Evolutionary conservation across 805 yeast species (phyloP).

Genomic region (Schwanniomyces polymorphus): DNA sequence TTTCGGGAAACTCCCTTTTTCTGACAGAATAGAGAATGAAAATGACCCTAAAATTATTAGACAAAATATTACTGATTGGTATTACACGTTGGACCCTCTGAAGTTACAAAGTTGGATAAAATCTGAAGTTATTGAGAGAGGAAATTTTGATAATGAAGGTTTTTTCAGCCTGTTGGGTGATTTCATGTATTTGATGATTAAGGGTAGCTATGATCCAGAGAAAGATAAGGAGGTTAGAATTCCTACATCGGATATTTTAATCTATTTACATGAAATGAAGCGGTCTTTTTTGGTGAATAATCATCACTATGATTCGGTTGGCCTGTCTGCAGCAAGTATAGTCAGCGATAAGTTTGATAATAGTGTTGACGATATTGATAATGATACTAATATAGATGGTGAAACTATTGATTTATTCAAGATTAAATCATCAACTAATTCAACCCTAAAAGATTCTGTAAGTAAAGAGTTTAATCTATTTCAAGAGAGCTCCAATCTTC

Average conservation of each 20-base stretch:
- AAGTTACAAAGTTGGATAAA: constrained; percentile 27
- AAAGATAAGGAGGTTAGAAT: constrained; percentile 5
- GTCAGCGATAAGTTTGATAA: neutral
- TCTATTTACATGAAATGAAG: constrained; percentile 21
- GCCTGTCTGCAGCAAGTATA: neutral
- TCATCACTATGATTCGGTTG: neutral
- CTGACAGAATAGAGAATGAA: constrained; percentile 14
- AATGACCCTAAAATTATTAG: constrained; percentile 30
- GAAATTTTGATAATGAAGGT: constrained; percentile 6
- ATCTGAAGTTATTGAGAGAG: neutral
- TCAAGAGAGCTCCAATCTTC: neutral
- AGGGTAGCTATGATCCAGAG: constrained; percentile 16
- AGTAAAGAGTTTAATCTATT: neutral
- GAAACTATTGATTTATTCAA: neutral
- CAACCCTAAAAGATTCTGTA: neutral
- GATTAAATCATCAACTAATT: neutral
- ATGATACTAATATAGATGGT: neutral
- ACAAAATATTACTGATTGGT: constrained; percentile 30
- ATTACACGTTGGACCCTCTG: constrained; percentile 15
- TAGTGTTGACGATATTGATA: neutral
- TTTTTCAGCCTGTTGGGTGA: constrained; percentile 10
- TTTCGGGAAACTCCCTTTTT: constrained; percentile 67
- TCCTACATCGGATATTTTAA: constrained; percentile 16
- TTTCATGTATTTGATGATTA: constrained; percentile 31
- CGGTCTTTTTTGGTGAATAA: constrained; percentile 8